Percentiles rank a stretch among this genome's conserved stretches.
phyloP scores from a whole-genome alignment of 2,329 filamentous ascomycete species.

The Neofusicoccum sp. region DNA sequence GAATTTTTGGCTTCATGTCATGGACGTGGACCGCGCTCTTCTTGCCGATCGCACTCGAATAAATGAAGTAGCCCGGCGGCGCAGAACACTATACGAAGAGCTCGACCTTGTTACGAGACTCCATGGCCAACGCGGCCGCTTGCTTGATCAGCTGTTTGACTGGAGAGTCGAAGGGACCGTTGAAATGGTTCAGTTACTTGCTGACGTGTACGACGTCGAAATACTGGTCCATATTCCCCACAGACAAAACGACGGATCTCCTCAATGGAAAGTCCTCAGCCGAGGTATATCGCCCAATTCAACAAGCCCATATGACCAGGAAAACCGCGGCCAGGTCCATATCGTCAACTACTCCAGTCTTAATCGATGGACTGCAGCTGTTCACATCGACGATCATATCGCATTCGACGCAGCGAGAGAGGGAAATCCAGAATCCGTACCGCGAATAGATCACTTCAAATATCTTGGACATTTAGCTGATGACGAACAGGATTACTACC shows the following conservation, averaged over 20 bases:
- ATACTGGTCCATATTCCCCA: background rate
- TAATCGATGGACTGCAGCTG: background rate
- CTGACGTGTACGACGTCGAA: background rate
- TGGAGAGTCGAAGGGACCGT: conserved; percentile 2
- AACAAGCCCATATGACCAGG: too few relatives aligned
- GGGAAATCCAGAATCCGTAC: too few relatives aligned
- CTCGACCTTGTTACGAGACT: background rate
- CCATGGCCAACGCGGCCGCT: background rate
- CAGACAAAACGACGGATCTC: background rate
- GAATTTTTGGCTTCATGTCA: background rate
- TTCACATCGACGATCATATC: too few relatives aligned
- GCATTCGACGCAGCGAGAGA: too few relatives aligned
- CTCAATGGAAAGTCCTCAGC: background rate
- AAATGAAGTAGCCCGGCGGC: background rate
- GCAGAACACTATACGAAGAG: background rate
- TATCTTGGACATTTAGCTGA: background rate
- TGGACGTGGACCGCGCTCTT: background rate
- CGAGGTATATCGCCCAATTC: background rate
- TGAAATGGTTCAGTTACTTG: background rate
- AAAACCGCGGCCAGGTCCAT: background rate
- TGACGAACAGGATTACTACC: background rate
- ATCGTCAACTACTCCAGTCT: background rate
- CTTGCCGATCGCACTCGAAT: background rate
- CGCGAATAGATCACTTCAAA: background rate
- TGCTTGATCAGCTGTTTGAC: background rate